Evolutionary conservation across 2,329 filamentous ascomycete genomes (phyloP).

Genomic region (Pezizomycotina sp.): DNA sequence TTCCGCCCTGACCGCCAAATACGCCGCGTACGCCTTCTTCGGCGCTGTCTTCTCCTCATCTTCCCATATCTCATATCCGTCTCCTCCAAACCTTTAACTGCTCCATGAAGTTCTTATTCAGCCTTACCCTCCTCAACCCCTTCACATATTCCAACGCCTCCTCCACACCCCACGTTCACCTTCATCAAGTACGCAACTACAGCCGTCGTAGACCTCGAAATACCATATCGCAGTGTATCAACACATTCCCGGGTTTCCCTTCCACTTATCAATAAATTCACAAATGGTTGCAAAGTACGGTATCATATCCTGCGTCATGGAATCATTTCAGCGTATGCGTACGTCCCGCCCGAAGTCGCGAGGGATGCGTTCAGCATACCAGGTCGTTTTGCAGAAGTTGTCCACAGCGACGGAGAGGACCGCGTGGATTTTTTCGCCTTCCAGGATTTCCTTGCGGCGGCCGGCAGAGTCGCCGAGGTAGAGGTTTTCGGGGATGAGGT

Average conservation of each 20-base stretch:
- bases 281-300: conserved; percentile 27
- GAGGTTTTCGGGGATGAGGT: conserved; percentile 2
- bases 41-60: conserved; percentile 23
- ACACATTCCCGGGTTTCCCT: conserved; percentile 5
- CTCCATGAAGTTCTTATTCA: conserved; percentile 24
- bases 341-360: neutral
- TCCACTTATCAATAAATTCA: conserved; percentile 34
- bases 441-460: neutral
- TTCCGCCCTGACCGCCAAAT: conserved; percentile 19
- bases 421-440: conserved; percentile 1
- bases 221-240: conserved; percentile 26
- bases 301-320: conserved; percentile 1
- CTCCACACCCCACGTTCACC: conserved; percentile 17
- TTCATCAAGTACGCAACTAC: conserved; percentile 27
- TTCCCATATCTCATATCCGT: conserved; percentile 25
- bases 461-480: conserved; percentile 1
- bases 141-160: conserved; percentile 24
- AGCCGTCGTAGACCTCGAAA: conserved; percentile 26
- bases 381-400: neutral
- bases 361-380: conserved; percentile 1
- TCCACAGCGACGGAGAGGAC: conserved; percentile 1
- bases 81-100: conserved; percentile 26
- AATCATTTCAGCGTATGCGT: neutral
- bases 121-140: conserved; percentile 24
- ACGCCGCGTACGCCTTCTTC: conserved; percentile 24